phyloP scores from a whole-genome alignment of 352 stramenopile genomes.

The Globisporangium nodosum region DNA sequence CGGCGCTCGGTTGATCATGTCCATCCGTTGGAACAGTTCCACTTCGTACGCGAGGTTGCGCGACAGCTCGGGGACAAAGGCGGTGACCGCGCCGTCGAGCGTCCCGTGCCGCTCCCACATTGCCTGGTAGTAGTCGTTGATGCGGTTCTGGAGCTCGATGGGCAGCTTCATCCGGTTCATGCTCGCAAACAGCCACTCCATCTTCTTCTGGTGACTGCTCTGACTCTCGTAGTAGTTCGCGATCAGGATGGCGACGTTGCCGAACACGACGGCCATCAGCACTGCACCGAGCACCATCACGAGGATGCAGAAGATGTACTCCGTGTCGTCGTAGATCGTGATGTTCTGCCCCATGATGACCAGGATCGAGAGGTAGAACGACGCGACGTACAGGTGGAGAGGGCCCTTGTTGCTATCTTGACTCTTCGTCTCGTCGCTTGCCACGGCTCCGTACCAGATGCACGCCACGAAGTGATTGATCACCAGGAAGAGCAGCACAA shows the following conservation, averaged over 20 bases:
- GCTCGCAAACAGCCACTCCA: conserved; percentile 82
- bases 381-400: conserved; percentile 50
- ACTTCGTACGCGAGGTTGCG: conserved; percentile 81
- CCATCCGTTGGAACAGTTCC: conserved; percentile 76
- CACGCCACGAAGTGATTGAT: conserved; percentile 80
- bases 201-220: conserved; percentile 81
- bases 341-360: conserved; percentile 82
- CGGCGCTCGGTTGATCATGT: conserved; percentile 83
- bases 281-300: conserved; percentile 69
- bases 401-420: conserved; percentile 22
- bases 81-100: conserved; percentile 63
- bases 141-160: conserved; percentile 71
- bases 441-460: conserved; percentile 64
- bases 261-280: conserved; percentile 83
- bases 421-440: conserved; percentile 42
- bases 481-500: conserved; percentile 63
- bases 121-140: conserved; percentile 83
- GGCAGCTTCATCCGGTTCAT: conserved; percentile 82
- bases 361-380: conserved; percentile 64
- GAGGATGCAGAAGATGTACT: conserved; percentile 71
- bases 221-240: conserved; percentile 84
- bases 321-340: conserved; percentile 48
- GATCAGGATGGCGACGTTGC: conserved; percentile 82
- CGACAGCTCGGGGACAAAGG: conserved; percentile 76
- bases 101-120: conserved; percentile 85